A percentile compares a stretch with the other conserved stretches of the same genome.
phyloP scores from a whole-genome alignment of 305 asterid genomes.

The Withania somnifera region DNA sequence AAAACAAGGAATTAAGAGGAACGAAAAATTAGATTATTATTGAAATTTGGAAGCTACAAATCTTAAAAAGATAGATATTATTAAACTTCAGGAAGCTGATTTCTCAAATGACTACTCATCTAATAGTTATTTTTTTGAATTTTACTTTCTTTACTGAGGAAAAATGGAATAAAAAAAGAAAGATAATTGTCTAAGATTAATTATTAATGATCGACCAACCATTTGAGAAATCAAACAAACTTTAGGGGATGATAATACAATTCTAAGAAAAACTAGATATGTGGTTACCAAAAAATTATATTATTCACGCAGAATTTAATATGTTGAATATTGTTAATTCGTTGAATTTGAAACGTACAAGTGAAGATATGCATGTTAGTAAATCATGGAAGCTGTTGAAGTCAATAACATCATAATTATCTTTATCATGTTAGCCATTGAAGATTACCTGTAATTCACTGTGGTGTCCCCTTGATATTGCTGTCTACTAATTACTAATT shows the following conservation, averaged over 20 bases:
- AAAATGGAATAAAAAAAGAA: neutral
- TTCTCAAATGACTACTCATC: neutral
- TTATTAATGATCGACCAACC: neutral
- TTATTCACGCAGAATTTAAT: neutral
- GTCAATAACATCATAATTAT: constrained; percentile 7
- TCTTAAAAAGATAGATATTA: neutral
- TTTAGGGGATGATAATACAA: neutral
- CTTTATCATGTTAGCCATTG: neutral
- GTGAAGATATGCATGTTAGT: neutral
- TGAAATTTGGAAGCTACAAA: neutral
- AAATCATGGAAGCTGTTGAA: constrained; percentile 1
- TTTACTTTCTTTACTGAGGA: neutral
- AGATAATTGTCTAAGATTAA: neutral
- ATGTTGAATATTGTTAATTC: neutral
- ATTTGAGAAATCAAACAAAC: neutral
- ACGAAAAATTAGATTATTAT: neutral
- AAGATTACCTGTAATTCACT: neutral
- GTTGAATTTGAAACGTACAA: neutral
- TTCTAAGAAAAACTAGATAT: too few species aligned
- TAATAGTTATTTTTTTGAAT: neutral
- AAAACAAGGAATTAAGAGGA: neutral
- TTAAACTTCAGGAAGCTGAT: neutral
- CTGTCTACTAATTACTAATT: neutral
- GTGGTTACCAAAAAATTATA: too few species aligned
- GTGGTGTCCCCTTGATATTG: neutral